Base-by-base conservation (phyloP, 106 monocot genomes). In the Phalaenopsis aphrodite region DNA sequence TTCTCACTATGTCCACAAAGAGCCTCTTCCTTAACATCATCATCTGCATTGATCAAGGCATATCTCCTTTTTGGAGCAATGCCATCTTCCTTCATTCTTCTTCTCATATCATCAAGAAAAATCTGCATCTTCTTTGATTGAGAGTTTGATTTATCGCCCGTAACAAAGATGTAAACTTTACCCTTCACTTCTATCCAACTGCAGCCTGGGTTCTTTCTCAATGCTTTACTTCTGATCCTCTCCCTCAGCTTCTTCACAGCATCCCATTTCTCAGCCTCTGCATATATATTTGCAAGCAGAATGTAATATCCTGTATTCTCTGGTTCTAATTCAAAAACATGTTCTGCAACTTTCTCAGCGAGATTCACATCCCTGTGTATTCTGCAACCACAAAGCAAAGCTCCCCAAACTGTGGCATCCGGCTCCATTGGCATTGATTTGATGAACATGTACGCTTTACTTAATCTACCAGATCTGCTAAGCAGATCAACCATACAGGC, bases 401-500 rank as follows among this genome's bases (percentile, higher is more conserved):
- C 73, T 45, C 82, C 88, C 94, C 94, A 94, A 21, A 91, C 80
- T 74, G 81, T 85, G 18, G 89, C 79, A 85, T 91, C 88, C 14
- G 89, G 89, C 77, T 86, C 49, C 42, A 90, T 82, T 36, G 94
- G 91, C 91, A 94, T 91, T 42, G 94, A 86, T 43, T 84, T 79
- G 23, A 94, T 87, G 78, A 94, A 91, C 73, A 81, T 86, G 19
- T 84, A 91, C 49, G 91, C 94, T 79, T 88, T 88, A 19, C 21
- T 80, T 66, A 94, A 58, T 24, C 47, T 67, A 42, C 91, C 94
- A 43, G 89, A 85, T 80, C 88, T 89, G 80, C 91, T 82, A 42
- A 94, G 88, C 41, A 94, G 61, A 76, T 91, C 94, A 58, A 94
- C 94, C 86, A 91, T 91, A 75, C 89, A 94, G 7, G 87, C 83